A percentile compares a stretch with the other conserved stretches of the same genome.
Conservation (phyloP, 2,329 filamentous ascomycete species). For the Trichoderma hamatum region DNA sequence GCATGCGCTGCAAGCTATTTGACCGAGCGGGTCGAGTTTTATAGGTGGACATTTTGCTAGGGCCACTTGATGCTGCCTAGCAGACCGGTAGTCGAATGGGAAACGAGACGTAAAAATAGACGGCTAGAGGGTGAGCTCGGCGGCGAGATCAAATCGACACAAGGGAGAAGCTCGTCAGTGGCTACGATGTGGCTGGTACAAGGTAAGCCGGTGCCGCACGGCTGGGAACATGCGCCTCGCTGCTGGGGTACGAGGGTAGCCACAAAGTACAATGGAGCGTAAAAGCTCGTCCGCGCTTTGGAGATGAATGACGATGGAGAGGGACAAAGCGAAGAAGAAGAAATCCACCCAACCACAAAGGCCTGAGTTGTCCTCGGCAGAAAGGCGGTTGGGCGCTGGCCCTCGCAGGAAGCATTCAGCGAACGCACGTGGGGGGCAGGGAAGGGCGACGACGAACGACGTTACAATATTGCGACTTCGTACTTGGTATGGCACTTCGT, state of each 20-base stretch:
- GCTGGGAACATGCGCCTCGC: conserved; percentile 17
- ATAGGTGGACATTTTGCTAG: conserved; percentile 25
- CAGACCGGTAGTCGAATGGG: neutral
- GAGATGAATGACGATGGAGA: conserved; percentile 21
- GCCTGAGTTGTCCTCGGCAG: conserved; percentile 7
- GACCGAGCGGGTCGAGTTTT: conserved; percentile 38
- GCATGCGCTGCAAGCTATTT: conserved; percentile 60
- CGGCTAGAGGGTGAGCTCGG: no score
- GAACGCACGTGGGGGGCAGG: conserved; percentile 14
- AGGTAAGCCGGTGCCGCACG: conserved; percentile 16
- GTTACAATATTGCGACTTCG: neutral
- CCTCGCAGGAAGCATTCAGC: conserved; percentile 10
- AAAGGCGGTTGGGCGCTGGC: conserved; percentile 17
- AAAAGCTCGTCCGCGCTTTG: neutral
- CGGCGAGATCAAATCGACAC: neutral
- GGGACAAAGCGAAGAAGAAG: neutral
- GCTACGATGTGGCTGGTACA: conserved; percentile 24
- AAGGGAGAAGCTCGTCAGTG: conserved; percentile 24
- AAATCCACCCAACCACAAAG: neutral
- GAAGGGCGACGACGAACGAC: neutral
- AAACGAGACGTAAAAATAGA: conserved; percentile 24
- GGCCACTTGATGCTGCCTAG: conserved; percentile 1
- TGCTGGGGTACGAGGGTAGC: neutral
- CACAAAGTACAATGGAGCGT: neutral
- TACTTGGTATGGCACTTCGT: neutral